Conservation (phyloP, 805 yeast species). For the Metschnikowia similis region DNA sequence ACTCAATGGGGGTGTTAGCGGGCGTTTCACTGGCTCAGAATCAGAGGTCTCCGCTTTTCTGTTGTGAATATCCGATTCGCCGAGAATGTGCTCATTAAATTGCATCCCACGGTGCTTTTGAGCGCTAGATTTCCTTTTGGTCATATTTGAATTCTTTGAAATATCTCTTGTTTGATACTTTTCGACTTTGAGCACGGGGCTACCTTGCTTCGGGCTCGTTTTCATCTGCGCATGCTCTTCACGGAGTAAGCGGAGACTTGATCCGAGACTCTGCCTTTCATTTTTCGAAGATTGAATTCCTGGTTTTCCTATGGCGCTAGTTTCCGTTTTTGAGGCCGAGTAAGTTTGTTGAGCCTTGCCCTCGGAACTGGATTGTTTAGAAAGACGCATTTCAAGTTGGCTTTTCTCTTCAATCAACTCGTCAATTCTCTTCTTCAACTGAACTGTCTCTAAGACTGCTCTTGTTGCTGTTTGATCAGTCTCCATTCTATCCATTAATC, state of each 20-base stretch:
- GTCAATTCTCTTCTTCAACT: constrained; percentile 21
- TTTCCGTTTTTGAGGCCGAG: background rate
- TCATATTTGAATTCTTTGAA: background rate
- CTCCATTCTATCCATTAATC: constrained; percentile 30
- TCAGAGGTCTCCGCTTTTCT: background rate
- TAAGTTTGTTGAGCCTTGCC: background rate
- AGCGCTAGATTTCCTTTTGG: background rate
- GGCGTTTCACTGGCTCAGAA: constrained; percentile 1
- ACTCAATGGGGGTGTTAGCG: background rate
- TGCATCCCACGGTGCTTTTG: background rate
- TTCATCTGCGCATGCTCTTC: constrained; percentile 1
- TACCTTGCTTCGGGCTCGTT: background rate
- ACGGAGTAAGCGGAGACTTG: background rate
- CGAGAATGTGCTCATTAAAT: background rate
- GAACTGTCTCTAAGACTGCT: constrained; percentile 30
- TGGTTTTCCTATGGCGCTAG: background rate
- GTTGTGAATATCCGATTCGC: background rate
- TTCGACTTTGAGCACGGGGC: background rate
- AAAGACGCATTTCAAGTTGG: background rate
- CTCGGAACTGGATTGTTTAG: background rate
- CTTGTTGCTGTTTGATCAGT: constrained; percentile 34
- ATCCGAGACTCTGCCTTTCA: background rate
- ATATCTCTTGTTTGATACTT: background rate
- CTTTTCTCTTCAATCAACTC: constrained; percentile 14
- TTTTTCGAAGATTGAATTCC: background rate